These are phyloP conservation scores for Fonsecaea erecta DNA, from an alignment of 2,329 filamentous ascomycete species.

Conservation along the genomic window DNA sequence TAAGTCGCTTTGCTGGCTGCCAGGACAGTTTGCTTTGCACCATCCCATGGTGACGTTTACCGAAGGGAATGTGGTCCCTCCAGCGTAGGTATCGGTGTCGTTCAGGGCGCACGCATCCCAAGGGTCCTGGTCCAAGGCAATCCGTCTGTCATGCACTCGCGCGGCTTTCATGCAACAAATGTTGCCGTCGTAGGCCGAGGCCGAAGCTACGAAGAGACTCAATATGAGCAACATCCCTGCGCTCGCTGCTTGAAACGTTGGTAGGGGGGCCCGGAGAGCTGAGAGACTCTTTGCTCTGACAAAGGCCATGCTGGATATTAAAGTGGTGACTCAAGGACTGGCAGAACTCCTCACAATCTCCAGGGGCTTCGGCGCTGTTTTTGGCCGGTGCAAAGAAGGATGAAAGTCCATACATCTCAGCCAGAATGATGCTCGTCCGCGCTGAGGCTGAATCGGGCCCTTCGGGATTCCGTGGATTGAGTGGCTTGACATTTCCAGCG, in stretches of 20 bases:
- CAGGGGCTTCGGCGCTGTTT: background rate
- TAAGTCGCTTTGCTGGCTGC: constrained; percentile 3
- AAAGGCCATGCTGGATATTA: background rate
- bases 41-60: background rate
- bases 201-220: background rate
- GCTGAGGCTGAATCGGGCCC: background rate
- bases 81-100: background rate
- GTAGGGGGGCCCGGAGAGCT: background rate
- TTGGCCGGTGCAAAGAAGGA: background rate
- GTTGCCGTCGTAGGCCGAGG: background rate
- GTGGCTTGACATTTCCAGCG: background rate
- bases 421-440: background rate
- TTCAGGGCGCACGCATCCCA: background rate
- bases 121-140: background rate
- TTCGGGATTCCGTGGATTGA: background rate
- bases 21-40: background rate
- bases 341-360: background rate
- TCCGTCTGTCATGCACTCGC: background rate
- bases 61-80: background rate
- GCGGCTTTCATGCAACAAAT: background rate
- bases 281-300: background rate
- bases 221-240: background rate
- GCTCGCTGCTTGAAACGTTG: background rate
- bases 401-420: background rate
- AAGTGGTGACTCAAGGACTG: background rate